Conservation (phyloP, 441 rosid species). For the Eruca vesicaria region DNA sequence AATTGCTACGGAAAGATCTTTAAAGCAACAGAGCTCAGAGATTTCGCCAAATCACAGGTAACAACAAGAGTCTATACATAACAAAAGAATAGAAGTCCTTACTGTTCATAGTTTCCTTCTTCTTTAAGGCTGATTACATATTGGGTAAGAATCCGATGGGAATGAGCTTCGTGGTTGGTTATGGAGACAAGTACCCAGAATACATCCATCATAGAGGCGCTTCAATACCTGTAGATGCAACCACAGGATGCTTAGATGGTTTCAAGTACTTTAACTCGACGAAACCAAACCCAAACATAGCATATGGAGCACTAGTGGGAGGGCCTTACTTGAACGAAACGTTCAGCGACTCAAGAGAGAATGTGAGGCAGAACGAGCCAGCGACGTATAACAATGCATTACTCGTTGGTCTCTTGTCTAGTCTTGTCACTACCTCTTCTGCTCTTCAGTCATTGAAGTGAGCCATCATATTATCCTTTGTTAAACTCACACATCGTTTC, state of each 20-base stretch:
- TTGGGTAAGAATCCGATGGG: constrained; percentile 75
- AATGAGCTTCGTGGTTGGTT: constrained; percentile 88
- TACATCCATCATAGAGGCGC: constrained; percentile 96
- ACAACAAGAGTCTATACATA: not conserved
- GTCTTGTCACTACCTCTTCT: constrained; percentile 86
- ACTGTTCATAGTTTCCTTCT: not conserved
- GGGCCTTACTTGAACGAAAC: constrained; percentile 91
- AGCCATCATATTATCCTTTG: not conserved
- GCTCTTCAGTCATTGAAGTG: constrained; percentile 56
- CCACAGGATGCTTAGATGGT: constrained; percentile 72
- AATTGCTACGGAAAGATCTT: constrained; percentile 64
- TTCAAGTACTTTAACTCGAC: constrained; percentile 69
- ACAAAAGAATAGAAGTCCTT: not conserved
- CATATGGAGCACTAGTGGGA: constrained; percentile 82
- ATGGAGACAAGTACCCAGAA: constrained; percentile 80
- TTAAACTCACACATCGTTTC: constrained; percentile 16
- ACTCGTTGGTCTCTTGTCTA: constrained; percentile 83
- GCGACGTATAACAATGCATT: constrained; percentile 84
- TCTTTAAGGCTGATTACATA: constrained; percentile 78
- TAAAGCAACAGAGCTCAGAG: constrained; percentile 79
- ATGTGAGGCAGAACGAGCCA: constrained; percentile 91
- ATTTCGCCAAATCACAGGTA: constrained; percentile 90
- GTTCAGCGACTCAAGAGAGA: constrained; percentile 62
- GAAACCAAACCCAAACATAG: constrained; percentile 82
- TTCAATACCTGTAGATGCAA: constrained; percentile 80